Conservation (phyloP, 176 grass and related monocot genomes). For the Eleusine coracana region DNA sequence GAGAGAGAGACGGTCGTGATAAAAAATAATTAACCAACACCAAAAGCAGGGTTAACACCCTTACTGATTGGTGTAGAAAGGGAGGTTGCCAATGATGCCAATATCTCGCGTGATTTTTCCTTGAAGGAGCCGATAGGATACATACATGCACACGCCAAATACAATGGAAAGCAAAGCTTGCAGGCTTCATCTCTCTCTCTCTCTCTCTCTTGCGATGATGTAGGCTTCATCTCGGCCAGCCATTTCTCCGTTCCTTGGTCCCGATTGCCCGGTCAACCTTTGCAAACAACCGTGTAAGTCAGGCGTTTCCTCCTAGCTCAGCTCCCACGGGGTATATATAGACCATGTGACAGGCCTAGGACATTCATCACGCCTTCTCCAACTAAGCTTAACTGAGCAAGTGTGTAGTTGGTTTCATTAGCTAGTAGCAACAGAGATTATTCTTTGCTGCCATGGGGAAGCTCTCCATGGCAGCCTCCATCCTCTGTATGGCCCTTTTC, state of each 20-base stretch:
- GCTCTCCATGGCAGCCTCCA: neutral
- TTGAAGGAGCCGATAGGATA: neutral
- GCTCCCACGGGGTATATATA: neutral
- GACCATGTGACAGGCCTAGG: no score
- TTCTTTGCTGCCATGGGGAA: neutral
- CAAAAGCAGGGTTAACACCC: no score
- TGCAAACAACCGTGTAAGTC: neutral
- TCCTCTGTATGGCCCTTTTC: neutral
- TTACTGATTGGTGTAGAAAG: neutral
- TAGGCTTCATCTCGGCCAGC: neutral
- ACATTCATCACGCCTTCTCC: neutral
- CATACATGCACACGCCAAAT: neutral
- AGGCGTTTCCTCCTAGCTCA: neutral
- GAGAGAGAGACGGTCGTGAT: no score
- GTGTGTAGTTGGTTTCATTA: neutral
- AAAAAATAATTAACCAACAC: no score
- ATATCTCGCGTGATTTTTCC: neutral
- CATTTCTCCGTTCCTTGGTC: neutral
- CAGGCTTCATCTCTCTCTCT: no score
- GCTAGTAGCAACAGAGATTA: neutral
- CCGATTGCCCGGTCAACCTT: neutral
- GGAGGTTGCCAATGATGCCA: neutral
- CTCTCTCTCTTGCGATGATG: no score
- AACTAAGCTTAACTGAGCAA: neutral
- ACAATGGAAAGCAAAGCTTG: no score